Base-by-base conservation (phyloP, 2,329 filamentous ascomycete species). In the Calonectria ilicicola region DNA sequence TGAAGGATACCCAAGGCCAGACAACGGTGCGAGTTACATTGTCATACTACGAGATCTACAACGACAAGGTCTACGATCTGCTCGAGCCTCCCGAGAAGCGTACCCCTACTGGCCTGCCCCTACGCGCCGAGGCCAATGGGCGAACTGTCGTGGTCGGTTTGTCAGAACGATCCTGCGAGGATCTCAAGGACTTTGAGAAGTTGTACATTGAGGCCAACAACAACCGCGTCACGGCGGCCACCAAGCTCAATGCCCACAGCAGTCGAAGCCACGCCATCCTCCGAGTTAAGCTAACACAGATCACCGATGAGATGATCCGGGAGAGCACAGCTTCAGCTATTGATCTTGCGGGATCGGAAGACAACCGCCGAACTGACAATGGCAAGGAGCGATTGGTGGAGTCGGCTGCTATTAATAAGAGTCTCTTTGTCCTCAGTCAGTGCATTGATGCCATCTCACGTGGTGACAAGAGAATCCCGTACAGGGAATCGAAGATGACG, bases 351-450 rank as follows among this genome's bases (percentile, higher is more conserved):
- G 96, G 96, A 47, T 98, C 96, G 1, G 97, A 98, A 84, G 96
- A 98, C 84, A 98, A 98, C 82, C 91, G 96, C 62, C 89, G 96
- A 63, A 98, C 96, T 0, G 96, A 98, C 65, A 98, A 98, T 83
- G 95, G 93, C 79, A 97, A 96, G 82, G 95, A 98, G 83, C 90
- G 96, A 29, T 88, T 98, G 82, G 91, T 98, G n/a, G 96, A 98
- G 84, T 98, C 95, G 46, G 95, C 96, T 0, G 96, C 95, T 80
- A 98, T 98, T 87, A 98, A 98, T 89, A 98, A 98, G 86, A 97
- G 95, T 75, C 88, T 98, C 8, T 98, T 98, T 80, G 96, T 98
- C 21, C 86, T 98, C 62, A 96, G 95, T 51, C 95, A 98, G 82
- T 98, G 96, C 79, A 96, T 98, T 66, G 96, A 98, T 82, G 96